phyloP scores from a whole-genome alignment of 805 yeast species.

The Wickerhamiella musiphila region DNA sequence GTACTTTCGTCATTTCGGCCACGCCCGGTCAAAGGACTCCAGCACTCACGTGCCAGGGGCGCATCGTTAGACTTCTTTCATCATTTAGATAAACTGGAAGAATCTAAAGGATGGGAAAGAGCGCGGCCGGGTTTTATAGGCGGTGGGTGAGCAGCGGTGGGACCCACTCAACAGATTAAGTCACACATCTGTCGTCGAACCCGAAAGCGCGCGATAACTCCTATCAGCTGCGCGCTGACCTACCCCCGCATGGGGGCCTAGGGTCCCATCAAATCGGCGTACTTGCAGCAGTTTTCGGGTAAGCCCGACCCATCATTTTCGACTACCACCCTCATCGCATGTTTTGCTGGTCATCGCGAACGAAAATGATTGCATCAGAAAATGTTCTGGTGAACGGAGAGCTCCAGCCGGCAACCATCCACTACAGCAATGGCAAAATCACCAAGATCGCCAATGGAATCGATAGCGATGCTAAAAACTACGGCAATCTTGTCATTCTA shows the following conservation, averaged over 20 bases:
- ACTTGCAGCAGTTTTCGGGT: not conserved
- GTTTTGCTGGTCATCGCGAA: not conserved
- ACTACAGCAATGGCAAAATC: constrained; percentile 36
- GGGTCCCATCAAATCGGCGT: not conserved
- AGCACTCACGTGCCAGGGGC: constrained; percentile 16
- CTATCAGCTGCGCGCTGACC: not conserved
- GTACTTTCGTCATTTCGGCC: constrained; percentile 15
- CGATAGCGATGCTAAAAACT: constrained; percentile 25
- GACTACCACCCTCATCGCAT: too few species aligned
- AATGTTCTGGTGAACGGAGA: constrained; percentile 15
- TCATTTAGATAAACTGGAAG: constrained; percentile 17
- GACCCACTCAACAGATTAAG: too few species aligned
- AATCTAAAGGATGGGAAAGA: constrained; percentile 1
- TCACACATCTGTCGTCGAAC: too few species aligned
- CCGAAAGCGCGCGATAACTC: not conserved
- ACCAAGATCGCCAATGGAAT: constrained; percentile 21
- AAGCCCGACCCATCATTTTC: too few species aligned
- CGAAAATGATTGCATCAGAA: constrained; percentile 8
- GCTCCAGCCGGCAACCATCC: constrained; percentile 17
- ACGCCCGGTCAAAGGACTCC: constrained; percentile 21
- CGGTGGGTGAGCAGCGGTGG: not conserved
- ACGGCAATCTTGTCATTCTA: constrained; percentile 51
- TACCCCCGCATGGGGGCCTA: not conserved
- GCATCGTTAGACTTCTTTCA: constrained; percentile 12
- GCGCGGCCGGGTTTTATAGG: not conserved